Percentiles rank a stretch among this genome's conserved stretches.
Evolutionary conservation across 2,329 filamentous ascomycete genomes (phyloP).

Genomic region (Fusarium succisae): DNA sequence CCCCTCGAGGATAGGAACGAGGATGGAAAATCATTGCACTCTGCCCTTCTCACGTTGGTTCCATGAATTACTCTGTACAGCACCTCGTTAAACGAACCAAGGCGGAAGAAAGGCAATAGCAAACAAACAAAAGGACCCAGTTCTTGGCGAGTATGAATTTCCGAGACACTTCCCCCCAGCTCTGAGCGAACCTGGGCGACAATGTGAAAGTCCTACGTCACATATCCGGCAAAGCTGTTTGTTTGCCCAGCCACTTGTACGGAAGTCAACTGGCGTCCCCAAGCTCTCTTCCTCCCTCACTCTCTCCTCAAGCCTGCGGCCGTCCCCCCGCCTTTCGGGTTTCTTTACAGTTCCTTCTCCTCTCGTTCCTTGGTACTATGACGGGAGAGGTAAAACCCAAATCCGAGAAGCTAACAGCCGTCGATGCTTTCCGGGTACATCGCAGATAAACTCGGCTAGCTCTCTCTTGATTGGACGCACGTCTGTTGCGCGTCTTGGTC

Average conservation of each 20-base stretch:
- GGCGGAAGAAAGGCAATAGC: neutral
- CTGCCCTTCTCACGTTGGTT: neutral
- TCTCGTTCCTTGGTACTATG: neutral
- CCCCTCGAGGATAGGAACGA: neutral
- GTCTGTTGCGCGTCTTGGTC: constrained; percentile 29
- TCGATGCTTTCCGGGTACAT: constrained; percentile 25
- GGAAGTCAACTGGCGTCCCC: neutral
- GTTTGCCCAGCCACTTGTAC: constrained; percentile 29
- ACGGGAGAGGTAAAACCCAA: constrained; percentile 27
- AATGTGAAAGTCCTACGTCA: constrained; percentile 30
- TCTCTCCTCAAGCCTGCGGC: neutral
- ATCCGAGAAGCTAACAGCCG: constrained; percentile 6
- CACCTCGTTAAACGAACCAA: neutral
- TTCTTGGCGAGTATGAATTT: neutral
- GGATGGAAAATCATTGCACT: neutral
- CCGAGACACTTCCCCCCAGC: constrained; percentile 11
- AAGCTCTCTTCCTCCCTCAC: neutral
- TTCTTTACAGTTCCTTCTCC: neutral
- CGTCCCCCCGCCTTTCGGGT: constrained; percentile 2
- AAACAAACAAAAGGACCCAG: constrained; percentile 13
- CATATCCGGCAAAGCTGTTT: constrained; percentile 14
- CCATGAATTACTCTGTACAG: neutral
- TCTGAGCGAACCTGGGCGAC: neutral
- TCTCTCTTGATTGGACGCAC: constrained; percentile 16
- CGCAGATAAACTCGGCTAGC: neutral